A percentile compares a stretch with the other conserved stretches of the same genome.
These are phyloP conservation scores for Atkinsonella texensis DNA, from an alignment of 2,329 filamentous ascomycete genomes.

Conservation along the genomic window DNA sequence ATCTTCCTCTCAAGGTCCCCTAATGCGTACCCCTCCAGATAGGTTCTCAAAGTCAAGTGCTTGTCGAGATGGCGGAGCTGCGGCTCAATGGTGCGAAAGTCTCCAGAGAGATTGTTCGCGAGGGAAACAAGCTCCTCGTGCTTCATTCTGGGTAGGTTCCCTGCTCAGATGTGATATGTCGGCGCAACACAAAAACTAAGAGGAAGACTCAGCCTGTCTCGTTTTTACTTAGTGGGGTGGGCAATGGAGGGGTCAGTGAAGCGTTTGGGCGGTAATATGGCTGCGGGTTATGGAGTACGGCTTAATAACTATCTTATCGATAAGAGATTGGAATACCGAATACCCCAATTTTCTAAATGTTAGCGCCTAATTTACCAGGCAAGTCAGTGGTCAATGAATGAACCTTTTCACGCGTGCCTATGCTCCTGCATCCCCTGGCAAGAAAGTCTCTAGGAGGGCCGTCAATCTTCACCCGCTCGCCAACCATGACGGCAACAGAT, in stretches of 20 bases:
- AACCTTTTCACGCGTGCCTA: conserved; percentile 7
- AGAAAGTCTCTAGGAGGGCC: conserved; percentile 3
- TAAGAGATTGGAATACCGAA: no score
- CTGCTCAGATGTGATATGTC: background rate
- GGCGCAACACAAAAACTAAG: background rate
- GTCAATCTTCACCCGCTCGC: conserved; percentile 16
- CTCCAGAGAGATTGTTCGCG: conserved; percentile 40
- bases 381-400: background rate
- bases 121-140: conserved; percentile 41
- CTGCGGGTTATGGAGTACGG: no score
- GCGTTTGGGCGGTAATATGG: no score
- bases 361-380: conserved; percentile 16
- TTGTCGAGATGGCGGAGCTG: conserved; percentile 69
- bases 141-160: conserved; percentile 34
- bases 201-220: background rate
- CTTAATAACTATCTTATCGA: no score
- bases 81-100: conserved; percentile 75
- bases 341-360: background rate
- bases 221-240: conserved; percentile 14
- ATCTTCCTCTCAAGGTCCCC: conserved; percentile 68
- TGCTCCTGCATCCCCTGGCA: background rate
- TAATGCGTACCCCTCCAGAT: conserved; percentile 69
- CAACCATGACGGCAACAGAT: conserved; percentile 37
- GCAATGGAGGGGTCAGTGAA: conserved; percentile 12
- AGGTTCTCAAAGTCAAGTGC: conserved; percentile 76